A percentile compares a stretch with the other conserved stretches of the same genome.
Conservation (phyloP, 2,329 filamentous ascomycete genomes). For the Penicillium olsonii region DNA sequence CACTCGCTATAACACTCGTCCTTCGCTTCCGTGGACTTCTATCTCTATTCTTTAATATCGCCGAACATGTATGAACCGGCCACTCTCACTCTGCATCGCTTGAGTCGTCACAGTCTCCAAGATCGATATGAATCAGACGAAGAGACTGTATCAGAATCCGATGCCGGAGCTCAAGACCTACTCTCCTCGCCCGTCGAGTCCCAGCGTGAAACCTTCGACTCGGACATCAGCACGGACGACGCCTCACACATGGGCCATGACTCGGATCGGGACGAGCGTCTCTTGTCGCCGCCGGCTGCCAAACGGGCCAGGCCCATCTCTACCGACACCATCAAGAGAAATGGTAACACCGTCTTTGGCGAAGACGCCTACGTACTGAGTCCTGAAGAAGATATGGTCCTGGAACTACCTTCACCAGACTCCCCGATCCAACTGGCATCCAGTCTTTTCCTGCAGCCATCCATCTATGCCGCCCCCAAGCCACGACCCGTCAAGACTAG, state of each 20-base stretch:
- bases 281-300: slow-evolving; percentile 22
- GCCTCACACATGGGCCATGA: slow-evolving; percentile 25
- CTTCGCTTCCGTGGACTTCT: not conserved
- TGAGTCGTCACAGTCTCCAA: slow-evolving; percentile 34
- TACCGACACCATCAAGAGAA: slow-evolving; percentile 38
- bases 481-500: slow-evolving; percentile 16
- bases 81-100: slow-evolving; percentile 31
- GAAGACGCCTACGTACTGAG: slow-evolving; percentile 35
- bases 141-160: slow-evolving; percentile 41
- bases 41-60: slow-evolving; percentile 7
- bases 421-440: slow-evolving; percentile 29
- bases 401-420: slow-evolving; percentile 35
- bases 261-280: slow-evolving; percentile 23
- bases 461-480: slow-evolving; percentile 31
- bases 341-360: slow-evolving; percentile 32
- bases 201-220: slow-evolving; percentile 29
- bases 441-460: slow-evolving; percentile 31
- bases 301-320: slow-evolving; percentile 36
- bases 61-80: slow-evolving; percentile 32
- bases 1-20: not conserved
- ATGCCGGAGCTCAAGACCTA: slow-evolving; percentile 33
- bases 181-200: slow-evolving; percentile 32
- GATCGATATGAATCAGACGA: slow-evolving; percentile 42
- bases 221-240: slow-evolving; percentile 35
- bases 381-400: slow-evolving; percentile 33